Conservation (phyloP, 2,329 filamentous ascomycete species). For the Helminthosporium solani region DNA sequence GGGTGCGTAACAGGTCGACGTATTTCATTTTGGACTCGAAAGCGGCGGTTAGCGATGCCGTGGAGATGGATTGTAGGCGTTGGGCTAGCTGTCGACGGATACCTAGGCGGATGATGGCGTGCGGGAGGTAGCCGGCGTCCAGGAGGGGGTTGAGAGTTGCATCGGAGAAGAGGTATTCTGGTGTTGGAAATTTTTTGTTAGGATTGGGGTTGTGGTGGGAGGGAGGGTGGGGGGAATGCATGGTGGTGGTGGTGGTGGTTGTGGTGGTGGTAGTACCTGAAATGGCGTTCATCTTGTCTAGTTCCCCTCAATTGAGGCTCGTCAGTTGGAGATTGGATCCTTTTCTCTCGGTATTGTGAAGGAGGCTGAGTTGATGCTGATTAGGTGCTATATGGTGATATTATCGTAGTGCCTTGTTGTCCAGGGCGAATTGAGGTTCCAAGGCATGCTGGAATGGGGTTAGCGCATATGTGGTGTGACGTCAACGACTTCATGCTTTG, state of each 20-base stretch:
- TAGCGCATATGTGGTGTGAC: slow-evolving; percentile 23
- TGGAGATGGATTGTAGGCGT: slow-evolving; percentile 58
- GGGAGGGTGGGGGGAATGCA: not conserved
- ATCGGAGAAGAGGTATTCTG: slow-evolving; percentile 28
- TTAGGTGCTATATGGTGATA: slow-evolving; percentile 13
- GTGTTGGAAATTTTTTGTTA: not conserved
- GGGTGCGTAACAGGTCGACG: slow-evolving; percentile 58
- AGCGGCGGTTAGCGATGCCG: slow-evolving; percentile 54
- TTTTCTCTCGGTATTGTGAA: too few species aligned
- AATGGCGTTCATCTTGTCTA: slow-evolving; percentile 33
- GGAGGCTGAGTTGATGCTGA: too few species aligned
- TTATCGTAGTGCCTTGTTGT: slow-evolving; percentile 18
- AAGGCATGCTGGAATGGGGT: slow-evolving; percentile 15
- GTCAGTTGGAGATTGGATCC: not conserved
- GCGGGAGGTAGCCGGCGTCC: slow-evolving; percentile 66
- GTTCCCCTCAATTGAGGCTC: not conserved
- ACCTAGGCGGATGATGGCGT: slow-evolving; percentile 62
- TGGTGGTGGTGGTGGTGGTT: too few species aligned
- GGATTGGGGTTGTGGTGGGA: not conserved
- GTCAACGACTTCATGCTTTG: slow-evolving; percentile 20
- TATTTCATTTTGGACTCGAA: slow-evolving; percentile 65
- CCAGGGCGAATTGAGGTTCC: slow-evolving; percentile 19
- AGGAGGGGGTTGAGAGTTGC: slow-evolving; percentile 53
- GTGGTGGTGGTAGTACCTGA: slow-evolving; percentile 29
- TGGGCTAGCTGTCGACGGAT: slow-evolving; percentile 67